Conservation (phyloP, 2,329 filamentous ascomycete genomes). For the Aureobasidium sp. region DNA sequence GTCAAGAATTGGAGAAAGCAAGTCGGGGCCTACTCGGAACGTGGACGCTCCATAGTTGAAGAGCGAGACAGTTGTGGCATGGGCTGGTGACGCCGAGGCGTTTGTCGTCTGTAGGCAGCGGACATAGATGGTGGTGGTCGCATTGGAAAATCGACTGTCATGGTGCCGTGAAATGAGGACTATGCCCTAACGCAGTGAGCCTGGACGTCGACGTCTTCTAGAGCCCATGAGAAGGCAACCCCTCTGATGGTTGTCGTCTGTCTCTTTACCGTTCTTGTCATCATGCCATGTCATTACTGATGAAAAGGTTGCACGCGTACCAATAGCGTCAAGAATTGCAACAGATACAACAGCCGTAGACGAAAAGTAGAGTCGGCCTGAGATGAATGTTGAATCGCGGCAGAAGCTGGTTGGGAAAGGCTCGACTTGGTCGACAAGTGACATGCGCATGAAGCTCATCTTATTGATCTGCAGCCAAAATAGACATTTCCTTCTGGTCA, state of each 20-base stretch:
- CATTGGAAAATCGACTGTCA: neutral
- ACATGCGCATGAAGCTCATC: conserved; percentile 6
- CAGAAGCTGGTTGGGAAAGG: neutral
- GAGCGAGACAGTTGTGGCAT: neutral
- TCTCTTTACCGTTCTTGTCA: neutral
- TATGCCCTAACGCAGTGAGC: neutral
- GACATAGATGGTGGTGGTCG: neutral
- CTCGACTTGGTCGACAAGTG: neutral
- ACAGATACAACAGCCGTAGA: too few relatives aligned
- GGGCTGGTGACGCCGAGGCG: too few relatives aligned
- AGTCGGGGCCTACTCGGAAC: neutral
- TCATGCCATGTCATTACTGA: neutral
- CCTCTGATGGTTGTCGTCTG: neutral
- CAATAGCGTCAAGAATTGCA: too few relatives aligned
- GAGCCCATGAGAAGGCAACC: neutral
- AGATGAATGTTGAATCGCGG: too few relatives aligned
- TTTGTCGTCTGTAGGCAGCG: neutral
- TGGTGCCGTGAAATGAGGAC: neutral
- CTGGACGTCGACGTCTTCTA: neutral
- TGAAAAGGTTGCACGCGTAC: neutral
- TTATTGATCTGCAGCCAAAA: conserved; percentile 15
- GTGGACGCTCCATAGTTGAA: neutral
- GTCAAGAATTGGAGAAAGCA: neutral
- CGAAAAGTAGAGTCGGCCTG: neutral
- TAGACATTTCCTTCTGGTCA: neutral